Conservation (phyloP, 2,329 filamentous ascomycete genomes). For the Zasmidium angulare region DNA sequence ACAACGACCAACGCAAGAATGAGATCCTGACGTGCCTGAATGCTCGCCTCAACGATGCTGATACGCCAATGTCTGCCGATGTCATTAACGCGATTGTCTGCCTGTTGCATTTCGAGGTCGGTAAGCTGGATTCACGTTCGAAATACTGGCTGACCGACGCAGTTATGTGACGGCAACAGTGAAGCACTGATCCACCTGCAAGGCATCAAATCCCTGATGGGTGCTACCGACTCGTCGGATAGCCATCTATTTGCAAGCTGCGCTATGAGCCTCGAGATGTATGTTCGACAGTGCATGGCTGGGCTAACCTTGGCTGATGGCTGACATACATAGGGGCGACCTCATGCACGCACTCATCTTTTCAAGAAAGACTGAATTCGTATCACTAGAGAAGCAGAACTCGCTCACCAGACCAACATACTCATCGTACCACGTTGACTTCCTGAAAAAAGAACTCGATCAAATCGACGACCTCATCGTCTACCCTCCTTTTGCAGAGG, state of each 20-base stretch:
- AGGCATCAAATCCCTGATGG: neutral
- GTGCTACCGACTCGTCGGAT: too few relatives aligned
- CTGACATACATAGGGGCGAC: neutral
- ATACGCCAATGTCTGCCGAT: neutral
- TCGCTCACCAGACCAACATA: neutral
- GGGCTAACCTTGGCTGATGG: neutral
- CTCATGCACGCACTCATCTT: neutral
- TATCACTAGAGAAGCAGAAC: neutral
- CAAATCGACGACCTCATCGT: neutral
- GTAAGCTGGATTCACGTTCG: neutral
- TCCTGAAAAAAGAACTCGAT: neutral
- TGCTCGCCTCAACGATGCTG: neutral
- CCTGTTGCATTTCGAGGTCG: neutral
- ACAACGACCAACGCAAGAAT: neutral
- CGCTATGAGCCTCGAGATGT: neutral
- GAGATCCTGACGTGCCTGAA: neutral
- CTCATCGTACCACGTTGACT: neutral
- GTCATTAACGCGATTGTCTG: neutral
- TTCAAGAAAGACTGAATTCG: neutral
- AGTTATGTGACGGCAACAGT: neutral
- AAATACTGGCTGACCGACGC: neutral
- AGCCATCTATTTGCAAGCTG: neutral
- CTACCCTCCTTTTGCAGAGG: neutral
- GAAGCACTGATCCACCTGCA: neutral
- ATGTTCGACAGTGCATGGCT: neutral